Percentiles rank a stretch among this genome's conserved stretches.
Conservation (phyloP, 2,329 filamentous ascomycete species). For the Aulographum hederae region DNA sequence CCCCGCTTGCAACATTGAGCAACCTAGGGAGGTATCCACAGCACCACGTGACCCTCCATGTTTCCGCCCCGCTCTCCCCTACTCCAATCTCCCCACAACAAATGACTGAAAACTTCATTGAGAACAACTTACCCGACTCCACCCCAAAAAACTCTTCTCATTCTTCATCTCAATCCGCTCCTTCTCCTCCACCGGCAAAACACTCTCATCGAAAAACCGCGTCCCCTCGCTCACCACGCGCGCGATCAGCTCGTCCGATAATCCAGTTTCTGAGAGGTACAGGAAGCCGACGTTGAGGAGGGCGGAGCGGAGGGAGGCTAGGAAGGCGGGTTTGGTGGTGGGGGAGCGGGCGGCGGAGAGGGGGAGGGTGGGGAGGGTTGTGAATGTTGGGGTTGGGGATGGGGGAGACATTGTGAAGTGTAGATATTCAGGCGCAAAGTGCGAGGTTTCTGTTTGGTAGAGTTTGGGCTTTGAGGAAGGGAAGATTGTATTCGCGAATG, state of each 20-base stretch:
- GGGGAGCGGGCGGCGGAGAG: conserved; percentile 46
- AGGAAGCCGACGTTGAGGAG: conserved; percentile 77
- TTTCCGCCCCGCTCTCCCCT: too few species aligned
- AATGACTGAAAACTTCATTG: too few species aligned
- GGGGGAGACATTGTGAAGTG: too few species aligned
- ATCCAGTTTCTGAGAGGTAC: conserved; percentile 65
- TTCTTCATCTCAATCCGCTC: conserved; percentile 35
- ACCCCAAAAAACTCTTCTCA: conserved; percentile 26
- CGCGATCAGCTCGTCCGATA: conserved; percentile 45
- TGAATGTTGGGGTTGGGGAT: too few species aligned
- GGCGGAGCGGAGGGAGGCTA: conserved; percentile 52
- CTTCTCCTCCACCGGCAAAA: conserved; percentile 57
- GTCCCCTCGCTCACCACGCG: conserved; percentile 48
- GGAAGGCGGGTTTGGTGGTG: conserved; percentile 52
- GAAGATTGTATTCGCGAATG: too few species aligned
- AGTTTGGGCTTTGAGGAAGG: too few species aligned
- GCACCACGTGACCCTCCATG: too few species aligned
- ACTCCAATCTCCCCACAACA: too few species aligned
- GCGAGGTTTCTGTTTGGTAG: too few species aligned
- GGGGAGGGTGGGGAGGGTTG: conserved; percentile 59
- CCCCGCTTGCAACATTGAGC: too few species aligned
- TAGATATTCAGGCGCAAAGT: too few species aligned
- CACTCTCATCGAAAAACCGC: conserved; percentile 46
- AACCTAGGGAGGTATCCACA: too few species aligned
- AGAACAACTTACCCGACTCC: conserved; percentile 25